Evolutionary conservation across 768 basidiomycete species (phyloP).

Genomic region (Brasilioporus rufonigricans): DNA sequence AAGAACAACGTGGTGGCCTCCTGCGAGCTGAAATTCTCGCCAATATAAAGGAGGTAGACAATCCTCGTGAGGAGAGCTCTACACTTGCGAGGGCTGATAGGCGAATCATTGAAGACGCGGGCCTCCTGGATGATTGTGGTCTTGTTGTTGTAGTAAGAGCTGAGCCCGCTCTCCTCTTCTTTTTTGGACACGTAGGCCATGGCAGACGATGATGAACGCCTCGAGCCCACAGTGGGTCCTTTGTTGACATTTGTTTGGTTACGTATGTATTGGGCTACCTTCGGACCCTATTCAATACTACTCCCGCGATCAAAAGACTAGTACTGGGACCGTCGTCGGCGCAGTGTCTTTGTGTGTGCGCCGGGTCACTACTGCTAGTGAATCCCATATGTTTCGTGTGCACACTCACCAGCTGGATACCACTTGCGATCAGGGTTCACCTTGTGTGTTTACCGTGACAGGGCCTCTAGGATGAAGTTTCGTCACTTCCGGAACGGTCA

Average conservation of each 20-base stretch:
- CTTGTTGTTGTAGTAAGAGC: constrained; percentile 94
- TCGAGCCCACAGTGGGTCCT: constrained; percentile 8
- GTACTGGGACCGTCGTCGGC: too few species aligned
- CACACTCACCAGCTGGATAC: neutral
- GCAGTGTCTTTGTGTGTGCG: too few species aligned
- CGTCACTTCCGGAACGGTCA: neutral
- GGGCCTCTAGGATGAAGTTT: neutral
- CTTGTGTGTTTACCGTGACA: neutral
- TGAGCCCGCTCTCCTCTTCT: constrained; percentile 93
- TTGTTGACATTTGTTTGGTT: constrained; percentile 28
- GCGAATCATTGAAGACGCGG: constrained; percentile 98
- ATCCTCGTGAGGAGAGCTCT: constrained; percentile 94
- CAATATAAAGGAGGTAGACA: constrained; percentile 93
- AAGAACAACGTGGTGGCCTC: constrained; percentile 99
- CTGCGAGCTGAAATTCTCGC: constrained; percentile 91
- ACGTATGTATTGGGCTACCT: too few species aligned
- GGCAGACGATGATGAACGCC: constrained; percentile 40
- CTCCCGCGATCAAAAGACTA: too few species aligned
- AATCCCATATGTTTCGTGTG: neutral
- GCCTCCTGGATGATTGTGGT: constrained; percentile 98
- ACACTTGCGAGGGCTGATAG: constrained; percentile 96
- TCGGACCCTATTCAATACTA: too few species aligned
- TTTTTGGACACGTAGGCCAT: constrained; percentile 89
- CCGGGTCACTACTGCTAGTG: neutral
- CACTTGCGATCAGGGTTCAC: neutral